Conservation (phyloP, 2,329 filamentous ascomycete species). For the Penicillium digitatum region DNA sequence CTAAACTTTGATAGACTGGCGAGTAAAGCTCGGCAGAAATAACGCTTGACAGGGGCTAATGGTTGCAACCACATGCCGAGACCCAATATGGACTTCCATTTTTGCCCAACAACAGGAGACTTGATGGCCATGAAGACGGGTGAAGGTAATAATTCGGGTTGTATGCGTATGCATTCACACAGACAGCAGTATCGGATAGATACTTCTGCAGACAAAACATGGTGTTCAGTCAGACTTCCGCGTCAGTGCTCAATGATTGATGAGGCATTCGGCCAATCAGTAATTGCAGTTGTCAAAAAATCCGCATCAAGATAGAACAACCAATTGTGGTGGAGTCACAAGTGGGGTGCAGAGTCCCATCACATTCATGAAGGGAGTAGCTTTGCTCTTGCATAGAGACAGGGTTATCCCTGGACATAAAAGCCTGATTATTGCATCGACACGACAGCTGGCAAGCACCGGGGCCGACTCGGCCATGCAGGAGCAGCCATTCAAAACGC, state of each 20-base stretch:
- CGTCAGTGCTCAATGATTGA: constrained; percentile 21
- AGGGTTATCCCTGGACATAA: constrained; percentile 25
- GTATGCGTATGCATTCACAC: constrained; percentile 24
- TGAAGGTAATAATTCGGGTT: constrained; percentile 10
- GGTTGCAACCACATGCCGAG: constrained; percentile 23
- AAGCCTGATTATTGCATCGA: constrained; percentile 29
- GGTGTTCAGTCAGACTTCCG: constrained; percentile 12
- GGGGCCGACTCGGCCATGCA: constrained; percentile 31
- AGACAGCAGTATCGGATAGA: constrained; percentile 16
- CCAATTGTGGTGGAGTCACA: constrained; percentile 17
- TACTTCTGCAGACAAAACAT: constrained; percentile 6
- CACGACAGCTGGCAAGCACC: constrained; percentile 37
- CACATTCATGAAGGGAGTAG: constrained; percentile 22
- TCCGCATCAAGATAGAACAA: constrained; percentile 10
- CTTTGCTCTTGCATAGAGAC: constrained; percentile 19
- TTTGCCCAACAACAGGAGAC: constrained; percentile 14
- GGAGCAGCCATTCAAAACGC: constrained; percentile 31
- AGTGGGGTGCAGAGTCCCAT: constrained; percentile 16
- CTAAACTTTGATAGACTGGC: constrained; percentile 20
- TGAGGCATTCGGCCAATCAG: constrained; percentile 19
- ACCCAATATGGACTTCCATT: constrained; percentile 16
- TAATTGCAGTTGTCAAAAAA: constrained; percentile 6
- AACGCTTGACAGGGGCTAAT: constrained; percentile 14
- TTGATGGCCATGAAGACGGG: constrained; percentile 8
- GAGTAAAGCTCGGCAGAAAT: constrained; percentile 13